These are phyloP conservation scores for Caryopteris hybrid DNA, from an alignment of 305 asterid species.

Conservation along the genomic window DNA sequence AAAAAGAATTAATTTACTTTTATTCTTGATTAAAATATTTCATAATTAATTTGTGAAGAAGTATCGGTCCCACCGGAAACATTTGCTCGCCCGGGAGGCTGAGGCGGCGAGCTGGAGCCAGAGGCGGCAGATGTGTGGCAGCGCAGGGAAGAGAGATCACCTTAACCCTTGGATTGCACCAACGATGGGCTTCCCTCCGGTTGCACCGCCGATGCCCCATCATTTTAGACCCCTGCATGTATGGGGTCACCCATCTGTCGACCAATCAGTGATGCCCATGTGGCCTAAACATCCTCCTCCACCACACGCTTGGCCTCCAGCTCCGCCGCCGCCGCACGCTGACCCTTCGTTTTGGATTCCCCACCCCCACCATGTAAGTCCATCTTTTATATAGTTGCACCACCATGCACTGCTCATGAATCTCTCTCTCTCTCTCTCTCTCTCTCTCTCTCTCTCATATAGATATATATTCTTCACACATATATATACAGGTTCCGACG, in stretches of 20 bases:
- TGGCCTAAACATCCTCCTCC: slow-evolving; percentile 78
- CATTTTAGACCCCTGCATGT: slow-evolving; percentile 90
- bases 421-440: neutral
- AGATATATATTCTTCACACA: neutral
- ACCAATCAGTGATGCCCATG: slow-evolving; percentile 66
- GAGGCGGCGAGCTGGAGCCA: slow-evolving; percentile 87
- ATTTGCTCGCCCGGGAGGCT: slow-evolving; percentile 80
- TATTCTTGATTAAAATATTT: neutral
- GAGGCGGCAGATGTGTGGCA: slow-evolving; percentile 53
- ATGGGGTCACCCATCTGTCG: slow-evolving; percentile 93
- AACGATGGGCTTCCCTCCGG: slow-evolving; percentile 78
- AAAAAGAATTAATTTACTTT: neutral
- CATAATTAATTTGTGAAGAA: slow-evolving; percentile 42
- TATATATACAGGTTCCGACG: slow-evolving; percentile 36
- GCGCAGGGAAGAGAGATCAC: slow-evolving; percentile 51
- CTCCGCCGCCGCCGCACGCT: slow-evolving; percentile 26
- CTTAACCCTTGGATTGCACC: slow-evolving; percentile 66
- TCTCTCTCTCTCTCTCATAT: neutral
- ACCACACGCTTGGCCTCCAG: slow-evolving; percentile 39
- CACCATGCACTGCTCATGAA: neutral
- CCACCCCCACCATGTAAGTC: slow-evolving; percentile 53
- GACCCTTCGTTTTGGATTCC: slow-evolving; percentile 69
- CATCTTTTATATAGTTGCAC: neutral
- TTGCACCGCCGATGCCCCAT: slow-evolving; percentile 41
- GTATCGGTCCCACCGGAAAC: slow-evolving; percentile 86